These are phyloP conservation scores for Fusarium tanahbumbuense DNA, from an alignment of 2,329 filamentous ascomycete genomes.

Conservation along the genomic window DNA sequence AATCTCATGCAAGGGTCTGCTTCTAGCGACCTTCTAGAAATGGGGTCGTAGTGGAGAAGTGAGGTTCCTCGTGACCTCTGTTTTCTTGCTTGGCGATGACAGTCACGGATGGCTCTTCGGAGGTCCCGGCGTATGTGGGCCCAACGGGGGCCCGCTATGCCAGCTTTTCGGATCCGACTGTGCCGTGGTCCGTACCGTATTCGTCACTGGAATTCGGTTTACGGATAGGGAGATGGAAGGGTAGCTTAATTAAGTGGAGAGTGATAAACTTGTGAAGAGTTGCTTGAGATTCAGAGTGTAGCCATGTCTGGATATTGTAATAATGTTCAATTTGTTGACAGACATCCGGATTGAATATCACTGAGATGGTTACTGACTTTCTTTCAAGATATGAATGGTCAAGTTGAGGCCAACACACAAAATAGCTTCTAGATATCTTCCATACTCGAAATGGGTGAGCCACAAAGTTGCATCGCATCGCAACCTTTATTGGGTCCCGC, in stretches of 20 bases:
- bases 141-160: not conserved
- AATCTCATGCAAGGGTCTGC: constrained; percentile 14
- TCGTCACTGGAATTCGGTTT: constrained; percentile 30
- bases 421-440: constrained; percentile 23
- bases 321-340: constrained; percentile 1
- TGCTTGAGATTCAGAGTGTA: not conserved
- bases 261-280: constrained; percentile 1
- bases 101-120: not conserved
- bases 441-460: constrained; percentile 1
- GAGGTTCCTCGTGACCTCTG: constrained; percentile 19
- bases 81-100: constrained; percentile 29
- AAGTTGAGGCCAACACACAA: not conserved
- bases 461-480: constrained; percentile 25
- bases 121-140: constrained; percentile 1
- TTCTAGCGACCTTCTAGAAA: constrained; percentile 39
- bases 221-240: constrained; percentile 1
- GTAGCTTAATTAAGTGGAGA: not conserved
- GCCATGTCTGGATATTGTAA: not conserved
- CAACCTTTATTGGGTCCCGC: constrained; percentile 16
- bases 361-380: constrained; percentile 3
- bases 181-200: constrained; percentile 22
- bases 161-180: constrained; percentile 37
- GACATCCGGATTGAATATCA: not conserved
- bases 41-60: constrained; percentile 15
- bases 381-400: constrained; percentile 10